Evolutionary conservation across 306 rosid species (phyloP).

Genomic region (Betula pendula): DNA sequence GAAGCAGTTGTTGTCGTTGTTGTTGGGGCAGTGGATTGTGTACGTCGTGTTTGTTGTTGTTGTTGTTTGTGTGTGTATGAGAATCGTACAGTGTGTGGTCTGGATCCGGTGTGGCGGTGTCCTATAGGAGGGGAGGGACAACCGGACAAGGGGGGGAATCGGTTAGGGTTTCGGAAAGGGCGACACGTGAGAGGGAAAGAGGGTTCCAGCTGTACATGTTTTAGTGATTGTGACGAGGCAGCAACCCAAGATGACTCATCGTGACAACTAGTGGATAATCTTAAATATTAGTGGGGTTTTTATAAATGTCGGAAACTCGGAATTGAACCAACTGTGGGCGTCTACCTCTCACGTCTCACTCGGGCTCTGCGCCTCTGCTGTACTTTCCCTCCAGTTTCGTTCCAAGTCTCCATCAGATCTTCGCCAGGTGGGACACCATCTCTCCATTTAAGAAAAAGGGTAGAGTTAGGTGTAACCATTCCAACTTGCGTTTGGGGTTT

Average conservation of each 20-base stretch:
- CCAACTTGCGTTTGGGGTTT: too few relatives aligned
- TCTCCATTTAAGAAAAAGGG: too few relatives aligned
- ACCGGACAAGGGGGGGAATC: background rate
- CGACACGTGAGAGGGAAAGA: constrained; percentile 56
- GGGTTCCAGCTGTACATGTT: constrained; percentile 56
- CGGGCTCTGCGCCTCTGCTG: background rate
- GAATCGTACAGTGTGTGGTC: background rate
- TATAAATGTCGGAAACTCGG: background rate
- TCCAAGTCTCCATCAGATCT: background rate
- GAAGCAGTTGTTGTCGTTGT: background rate
- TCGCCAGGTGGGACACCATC: background rate
- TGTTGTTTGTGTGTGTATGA: constrained; percentile 5
- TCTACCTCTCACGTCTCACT: too few relatives aligned
- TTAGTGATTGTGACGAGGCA: constrained; percentile 56
- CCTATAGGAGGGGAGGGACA: constrained; percentile 17
- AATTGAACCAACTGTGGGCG: too few relatives aligned
- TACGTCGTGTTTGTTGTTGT: background rate
- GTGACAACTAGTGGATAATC: constrained; percentile 52
- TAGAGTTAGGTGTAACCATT: too few relatives aligned
- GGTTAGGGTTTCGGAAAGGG: constrained; percentile 40
- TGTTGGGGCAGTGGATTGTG: background rate
- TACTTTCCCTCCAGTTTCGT: background rate
- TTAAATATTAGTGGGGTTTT: constrained; percentile 22
- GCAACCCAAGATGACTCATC: constrained; percentile 55
- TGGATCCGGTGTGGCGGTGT: constrained; percentile 44